A percentile compares a stretch with the other conserved stretches of the same genome.
phyloP scores from a whole-genome alignment of 2,329 filamentous ascomycete genomes.

The Ceratocystiopsis minuta region DNA sequence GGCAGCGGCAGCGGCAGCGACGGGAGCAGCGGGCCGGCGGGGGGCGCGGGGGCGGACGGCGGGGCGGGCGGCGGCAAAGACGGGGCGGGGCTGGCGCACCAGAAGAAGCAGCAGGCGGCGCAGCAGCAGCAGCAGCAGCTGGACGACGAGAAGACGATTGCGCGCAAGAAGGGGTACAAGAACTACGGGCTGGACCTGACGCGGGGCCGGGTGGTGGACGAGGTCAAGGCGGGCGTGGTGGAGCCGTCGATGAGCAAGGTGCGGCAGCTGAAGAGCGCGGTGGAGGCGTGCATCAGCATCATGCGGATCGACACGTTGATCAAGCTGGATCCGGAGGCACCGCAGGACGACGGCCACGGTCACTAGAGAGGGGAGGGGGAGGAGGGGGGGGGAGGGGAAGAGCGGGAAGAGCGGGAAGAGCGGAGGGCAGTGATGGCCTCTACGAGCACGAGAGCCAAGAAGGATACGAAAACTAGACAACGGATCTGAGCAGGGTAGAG shows the following conservation, averaged over 20 bases:
- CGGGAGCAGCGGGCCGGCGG: background rate
- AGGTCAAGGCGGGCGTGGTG: constrained; percentile 84
- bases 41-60: background rate
- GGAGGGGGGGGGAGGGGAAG: too few relatives aligned
- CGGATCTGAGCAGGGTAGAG: too few relatives aligned
- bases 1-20: background rate
- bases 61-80: background rate
- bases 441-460: too few relatives aligned
- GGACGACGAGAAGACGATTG: constrained; percentile 75
- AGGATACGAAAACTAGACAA: too few relatives aligned
- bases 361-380: constrained; percentile 33
- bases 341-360: constrained; percentile 67
- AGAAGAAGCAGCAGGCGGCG: background rate
- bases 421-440: too few relatives aligned
- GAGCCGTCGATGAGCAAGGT: constrained; percentile 98
- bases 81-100: background rate
- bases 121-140: constrained; percentile 13
- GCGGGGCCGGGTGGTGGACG: constrained; percentile 80
- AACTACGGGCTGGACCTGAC: constrained; percentile 91
- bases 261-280: constrained; percentile 92
- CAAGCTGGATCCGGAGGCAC: constrained; percentile 84
- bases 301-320: constrained; percentile 99
- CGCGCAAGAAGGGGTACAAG: constrained; percentile 92
- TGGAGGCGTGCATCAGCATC: constrained; percentile 96
- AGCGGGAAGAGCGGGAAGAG: too few relatives aligned